phyloP scores from a whole-genome alignment of 1,284 basidiomycete species.

The Schizophyllum amplum region DNA sequence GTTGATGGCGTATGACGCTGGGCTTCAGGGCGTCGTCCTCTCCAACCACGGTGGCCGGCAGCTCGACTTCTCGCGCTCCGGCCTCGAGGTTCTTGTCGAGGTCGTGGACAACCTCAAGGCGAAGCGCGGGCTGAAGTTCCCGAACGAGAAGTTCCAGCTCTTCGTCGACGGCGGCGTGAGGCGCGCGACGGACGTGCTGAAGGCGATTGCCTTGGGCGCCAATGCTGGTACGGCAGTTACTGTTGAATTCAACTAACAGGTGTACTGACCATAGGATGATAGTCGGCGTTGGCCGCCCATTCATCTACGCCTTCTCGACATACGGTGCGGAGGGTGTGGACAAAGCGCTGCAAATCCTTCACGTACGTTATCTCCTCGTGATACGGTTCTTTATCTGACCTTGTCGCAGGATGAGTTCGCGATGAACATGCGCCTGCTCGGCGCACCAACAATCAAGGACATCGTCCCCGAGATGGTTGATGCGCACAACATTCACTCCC shows the following conservation, averaged over 20 bases:
- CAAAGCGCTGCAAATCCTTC: conserved; percentile 69
- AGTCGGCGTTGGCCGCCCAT: conserved; percentile 77
- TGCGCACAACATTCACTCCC: conserved; percentile 56
- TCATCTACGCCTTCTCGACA: conserved; percentile 84
- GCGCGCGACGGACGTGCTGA: conserved; percentile 86
- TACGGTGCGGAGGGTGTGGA: conserved; percentile 83
- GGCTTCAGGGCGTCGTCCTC: conserved; percentile 78
- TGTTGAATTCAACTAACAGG: neutral
- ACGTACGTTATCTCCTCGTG: conserved; percentile 38
- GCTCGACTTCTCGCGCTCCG: conserved; percentile 86
- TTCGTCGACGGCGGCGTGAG: conserved; percentile 92
- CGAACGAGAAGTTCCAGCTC: conserved; percentile 73
- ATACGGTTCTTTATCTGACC: neutral
- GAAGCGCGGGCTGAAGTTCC: conserved; percentile 45
- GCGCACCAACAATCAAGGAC: conserved; percentile 72
- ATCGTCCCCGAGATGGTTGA: conserved; percentile 87
- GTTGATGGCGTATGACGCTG: conserved; percentile 78
- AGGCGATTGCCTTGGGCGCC: conserved; percentile 88
- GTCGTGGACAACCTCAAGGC: conserved; percentile 72
- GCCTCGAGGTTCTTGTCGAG: conserved; percentile 85
- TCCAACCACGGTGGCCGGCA: conserved; percentile 93
- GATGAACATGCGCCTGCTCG: conserved; percentile 87
- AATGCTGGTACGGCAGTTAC: conserved; percentile 55
- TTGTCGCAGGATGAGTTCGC: conserved; percentile 78
- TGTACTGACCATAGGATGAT: neutral